These are phyloP conservation scores for Leccinum longicurvipes DNA, from an alignment of 768 basidiomycete species.

Conservation along the genomic window DNA sequence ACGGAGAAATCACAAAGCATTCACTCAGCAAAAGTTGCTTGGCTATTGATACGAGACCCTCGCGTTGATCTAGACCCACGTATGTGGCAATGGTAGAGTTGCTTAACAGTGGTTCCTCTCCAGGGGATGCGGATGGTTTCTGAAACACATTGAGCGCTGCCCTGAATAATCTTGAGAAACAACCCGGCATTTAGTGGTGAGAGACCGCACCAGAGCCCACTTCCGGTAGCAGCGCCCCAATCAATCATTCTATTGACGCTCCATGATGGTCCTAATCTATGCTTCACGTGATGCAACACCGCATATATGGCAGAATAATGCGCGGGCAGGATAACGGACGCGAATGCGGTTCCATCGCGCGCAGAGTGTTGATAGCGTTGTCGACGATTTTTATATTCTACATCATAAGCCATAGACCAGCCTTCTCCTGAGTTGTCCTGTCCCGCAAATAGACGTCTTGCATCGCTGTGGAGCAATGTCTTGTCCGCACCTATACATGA, in stretches of 20 bases:
- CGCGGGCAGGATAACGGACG: slow-evolving; percentile 78
- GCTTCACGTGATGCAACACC: slow-evolving; percentile 67
- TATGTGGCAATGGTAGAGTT: slow-evolving; percentile 60
- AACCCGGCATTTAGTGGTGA: background rate
- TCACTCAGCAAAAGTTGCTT: slow-evolving; percentile 59
- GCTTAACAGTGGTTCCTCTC: slow-evolving; percentile 37
- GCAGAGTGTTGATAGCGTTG: slow-evolving; percentile 58
- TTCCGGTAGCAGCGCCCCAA: slow-evolving; percentile 82
- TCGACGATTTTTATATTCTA: slow-evolving; percentile 55
- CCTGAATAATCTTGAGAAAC: slow-evolving; percentile 39
- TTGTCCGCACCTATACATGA: slow-evolving; percentile 56
- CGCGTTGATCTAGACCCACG: slow-evolving; percentile 73
- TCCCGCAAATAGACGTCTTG: slow-evolving; percentile 63
- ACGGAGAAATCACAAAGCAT: slow-evolving; percentile 10
- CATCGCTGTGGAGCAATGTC: slow-evolving; percentile 62
- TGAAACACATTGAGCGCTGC: slow-evolving; percentile 67
- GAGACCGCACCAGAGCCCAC: slow-evolving; percentile 69
- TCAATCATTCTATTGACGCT: slow-evolving; percentile 63
- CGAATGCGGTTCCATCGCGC: slow-evolving; percentile 81
- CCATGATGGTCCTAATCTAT: slow-evolving; percentile 62
- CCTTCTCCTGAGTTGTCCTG: slow-evolving; percentile 27
- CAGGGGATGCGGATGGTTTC: slow-evolving; percentile 23
- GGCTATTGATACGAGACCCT: slow-evolving; percentile 64
- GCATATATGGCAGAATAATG: slow-evolving; percentile 78
- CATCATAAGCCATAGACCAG: slow-evolving; percentile 59